Conservation (phyloP, 805 yeast genomes). For the Candida coleopterorum region DNA sequence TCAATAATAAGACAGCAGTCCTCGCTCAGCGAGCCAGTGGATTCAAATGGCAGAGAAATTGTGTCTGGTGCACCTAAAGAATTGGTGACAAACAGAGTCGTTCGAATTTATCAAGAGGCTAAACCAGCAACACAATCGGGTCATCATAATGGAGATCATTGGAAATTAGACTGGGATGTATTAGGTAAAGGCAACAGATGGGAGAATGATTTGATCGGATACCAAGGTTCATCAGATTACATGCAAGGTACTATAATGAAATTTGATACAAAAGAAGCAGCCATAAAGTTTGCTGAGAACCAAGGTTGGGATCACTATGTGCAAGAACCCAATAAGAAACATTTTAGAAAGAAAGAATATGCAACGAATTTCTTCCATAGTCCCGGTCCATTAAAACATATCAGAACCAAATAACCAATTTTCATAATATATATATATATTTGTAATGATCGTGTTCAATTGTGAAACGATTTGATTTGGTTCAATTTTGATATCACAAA, state of each 20-base stretch:
- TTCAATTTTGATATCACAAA: too few relatives aligned
- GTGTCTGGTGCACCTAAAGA: constrained; percentile 77
- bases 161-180: constrained; percentile 86
- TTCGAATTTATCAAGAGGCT: constrained; percentile 70
- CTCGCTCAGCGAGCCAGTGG: constrained; percentile 9
- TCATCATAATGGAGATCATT: constrained; percentile 43
- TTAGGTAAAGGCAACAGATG: constrained; percentile 73
- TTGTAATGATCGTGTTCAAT: too few relatives aligned
- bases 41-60: constrained; percentile 45
- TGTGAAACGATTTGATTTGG: too few relatives aligned
- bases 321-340: constrained; percentile 75
- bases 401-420: constrained; percentile 70
- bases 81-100: constrained; percentile 56
- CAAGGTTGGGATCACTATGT: constrained; percentile 85
- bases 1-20: constrained; percentile 15
- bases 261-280: constrained; percentile 72
- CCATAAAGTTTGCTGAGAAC: constrained; percentile 71
- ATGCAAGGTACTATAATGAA: constrained; percentile 76
- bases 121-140: constrained; percentile 84
- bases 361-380: constrained; percentile 67
- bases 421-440: too few relatives aligned
- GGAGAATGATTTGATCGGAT: constrained; percentile 88
- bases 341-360: constrained; percentile 70
- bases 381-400: constrained; percentile 68
- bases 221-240: constrained; percentile 73